phyloP scores from a whole-genome alignment of 768 basidiomycete species.

The Russula emetica region DNA sequence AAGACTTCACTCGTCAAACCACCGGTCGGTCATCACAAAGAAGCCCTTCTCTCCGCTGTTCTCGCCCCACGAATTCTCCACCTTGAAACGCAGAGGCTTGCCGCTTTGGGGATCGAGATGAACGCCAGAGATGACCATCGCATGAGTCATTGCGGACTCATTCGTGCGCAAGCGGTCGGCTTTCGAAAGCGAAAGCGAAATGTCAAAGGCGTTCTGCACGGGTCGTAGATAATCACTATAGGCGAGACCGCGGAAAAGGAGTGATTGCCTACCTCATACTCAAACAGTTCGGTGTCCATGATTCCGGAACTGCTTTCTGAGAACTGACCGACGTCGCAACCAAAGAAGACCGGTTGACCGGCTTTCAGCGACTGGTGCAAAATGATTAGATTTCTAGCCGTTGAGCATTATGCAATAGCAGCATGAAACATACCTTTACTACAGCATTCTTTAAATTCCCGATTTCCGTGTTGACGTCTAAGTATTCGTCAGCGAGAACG shows the following conservation, averaged over 20 bases:
- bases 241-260: not conserved
- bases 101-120: conserved; percentile 71
- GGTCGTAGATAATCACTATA: not conserved
- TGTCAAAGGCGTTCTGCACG: conserved; percentile 72
- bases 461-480: conserved; percentile 87
- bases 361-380: conserved; percentile 55
- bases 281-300: conserved; percentile 81
- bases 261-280: conserved; percentile 58
- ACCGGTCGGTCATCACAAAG: conserved; percentile 86
- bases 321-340: conserved; percentile 91
- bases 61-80: conserved; percentile 95
- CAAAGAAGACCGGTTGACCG: conserved; percentile 90
- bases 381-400: not conserved
- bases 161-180: conserved; percentile 76
- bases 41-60: conserved; percentile 75
- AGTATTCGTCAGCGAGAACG: not conserved
- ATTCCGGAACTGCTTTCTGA: conserved; percentile 66
- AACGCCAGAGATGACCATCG: conserved; percentile 91
- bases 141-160: conserved; percentile 92
- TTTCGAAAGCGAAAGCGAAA: conserved; percentile 75
- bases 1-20: conserved; percentile 81
- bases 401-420: not conserved
- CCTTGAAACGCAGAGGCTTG: conserved; percentile 84
- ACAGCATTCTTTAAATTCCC: conserved; percentile 77
- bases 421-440: conserved; percentile 50